These are phyloP conservation scores for Polyplosphaeria fusca DNA, from an alignment of 495 filamentous ascomycete species.

Conservation along the genomic window DNA sequence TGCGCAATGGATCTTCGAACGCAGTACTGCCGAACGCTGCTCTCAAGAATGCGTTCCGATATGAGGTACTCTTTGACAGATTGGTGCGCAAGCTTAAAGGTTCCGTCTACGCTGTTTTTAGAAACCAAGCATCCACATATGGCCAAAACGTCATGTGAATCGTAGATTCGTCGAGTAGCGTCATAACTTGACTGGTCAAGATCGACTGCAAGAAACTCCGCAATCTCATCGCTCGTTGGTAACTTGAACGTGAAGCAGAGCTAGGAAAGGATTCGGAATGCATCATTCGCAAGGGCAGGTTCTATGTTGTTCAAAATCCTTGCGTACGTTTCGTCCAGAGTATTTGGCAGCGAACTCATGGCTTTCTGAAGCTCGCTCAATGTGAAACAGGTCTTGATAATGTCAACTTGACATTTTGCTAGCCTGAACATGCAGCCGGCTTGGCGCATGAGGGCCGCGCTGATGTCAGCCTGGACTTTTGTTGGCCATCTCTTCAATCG, in stretches of 20 bases:
- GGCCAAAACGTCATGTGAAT: slow-evolving; percentile 2
- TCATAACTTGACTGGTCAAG: slow-evolving; percentile 1
- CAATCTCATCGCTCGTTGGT: background rate
- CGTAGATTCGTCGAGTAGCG: background rate
- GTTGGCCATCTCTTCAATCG: slow-evolving; percentile 3
- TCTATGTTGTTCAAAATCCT: slow-evolving; percentile 3
- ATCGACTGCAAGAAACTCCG: slow-evolving; percentile 4
- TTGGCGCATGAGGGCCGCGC: background rate
- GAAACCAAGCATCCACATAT: slow-evolving; percentile 11
- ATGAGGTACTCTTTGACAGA: slow-evolving; percentile 13
- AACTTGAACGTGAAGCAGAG: slow-evolving; percentile 3
- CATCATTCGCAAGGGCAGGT: background rate
- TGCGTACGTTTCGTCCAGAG: slow-evolving; percentile 11
- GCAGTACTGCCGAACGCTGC: background rate
- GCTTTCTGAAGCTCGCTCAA: background rate
- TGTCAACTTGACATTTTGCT: slow-evolving; percentile 4
- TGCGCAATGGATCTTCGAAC: background rate
- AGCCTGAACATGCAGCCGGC: slow-evolving; percentile 15
- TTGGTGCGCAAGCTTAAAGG: slow-evolving; percentile 6
- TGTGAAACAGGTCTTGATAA: background rate
- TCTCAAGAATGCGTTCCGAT: slow-evolving; percentile 1
- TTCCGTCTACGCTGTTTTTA: background rate
- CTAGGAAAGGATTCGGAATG: background rate
- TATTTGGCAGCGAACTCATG: background rate
- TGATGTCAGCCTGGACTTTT: slow-evolving; percentile 1